Base-by-base conservation (phyloP, 768 basidiomycete species). In the Chlorophyllum brunneum region DNA sequence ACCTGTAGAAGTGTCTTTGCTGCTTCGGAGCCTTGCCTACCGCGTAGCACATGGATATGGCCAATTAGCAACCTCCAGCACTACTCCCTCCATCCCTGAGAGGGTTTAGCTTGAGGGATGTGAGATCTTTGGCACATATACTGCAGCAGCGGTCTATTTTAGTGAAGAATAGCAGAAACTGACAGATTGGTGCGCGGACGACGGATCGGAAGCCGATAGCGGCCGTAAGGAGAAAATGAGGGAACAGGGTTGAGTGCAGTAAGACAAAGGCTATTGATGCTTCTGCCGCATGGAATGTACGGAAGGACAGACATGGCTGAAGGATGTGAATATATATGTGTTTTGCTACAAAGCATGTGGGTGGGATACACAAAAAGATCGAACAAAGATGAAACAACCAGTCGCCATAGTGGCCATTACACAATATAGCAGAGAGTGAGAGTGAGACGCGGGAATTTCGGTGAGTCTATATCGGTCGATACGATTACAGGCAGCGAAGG, bases 371-470 rank as follows among this genome's bases (percentile, higher is more conserved):
- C 23, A 22, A 20, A 51, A 15, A 36, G 22, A 22, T 10, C 20
- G 37, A 52, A 43, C 1, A 10, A 6, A 27, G 20, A 30, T 31
- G 10, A 9, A 20, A 16, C 37, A 37, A 11, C 41, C 7, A 39
- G 33, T 51, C 51, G 26, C 34, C 42, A 44, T 23, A 44, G 41
- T 24, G 33, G 51, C 41, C 11, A 37, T 20, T 52, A 36, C 33
- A 52, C 11, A 36, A 44, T 24, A 33, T 15, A 52, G 29, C 41
- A 45, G n/a, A 11, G n/a, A 2, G 40, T 16, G 20, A 31, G 18
- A 31, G 13, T 36, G 41, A 44, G 51, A 43, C 48, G 38, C 11
- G 38, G 31, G 41, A 52, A 44, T 20, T 34, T 41, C 23, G 26
- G 39, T 30, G 16, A 15, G 26, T 49, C 27, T 49, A 40, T 49